phyloP scores from a whole-genome alignment of 192 early-diverging fungal genomes.

The Mortierella antarctica region DNA sequence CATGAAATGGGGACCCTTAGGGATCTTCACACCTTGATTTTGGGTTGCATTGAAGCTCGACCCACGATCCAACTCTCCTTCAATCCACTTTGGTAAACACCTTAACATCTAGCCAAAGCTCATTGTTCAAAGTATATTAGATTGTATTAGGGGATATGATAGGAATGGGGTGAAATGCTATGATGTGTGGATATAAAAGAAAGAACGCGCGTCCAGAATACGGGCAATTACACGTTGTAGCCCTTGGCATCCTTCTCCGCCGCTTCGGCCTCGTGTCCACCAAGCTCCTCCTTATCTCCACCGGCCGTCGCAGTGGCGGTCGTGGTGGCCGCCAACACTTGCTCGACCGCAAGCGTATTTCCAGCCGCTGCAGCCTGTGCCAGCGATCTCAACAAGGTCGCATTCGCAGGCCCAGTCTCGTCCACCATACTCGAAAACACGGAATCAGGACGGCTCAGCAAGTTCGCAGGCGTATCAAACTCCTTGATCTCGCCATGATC shows the following conservation, averaged over 20 bases:
- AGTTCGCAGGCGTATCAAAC: conserved; percentile 63
- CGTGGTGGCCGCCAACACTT: conserved; percentile 14
- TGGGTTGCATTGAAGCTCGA: too few species aligned
- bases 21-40: too few species aligned
- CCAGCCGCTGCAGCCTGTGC: conserved; percentile 54
- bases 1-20: too few species aligned
- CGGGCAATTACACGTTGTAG: conserved; percentile 12
- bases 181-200: background rate
- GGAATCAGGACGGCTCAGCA: conserved; percentile 57
- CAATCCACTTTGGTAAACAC: too few species aligned
- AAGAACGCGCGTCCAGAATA: background rate
- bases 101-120: too few species aligned
- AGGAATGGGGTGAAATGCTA: background rate
- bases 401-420: conserved; percentile 73
- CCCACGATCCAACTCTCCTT: too few species aligned
- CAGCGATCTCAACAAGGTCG: conserved; percentile 63
- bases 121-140: background rate
- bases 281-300: conserved; percentile 25
- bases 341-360: conserved; percentile 18
- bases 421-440: conserved; percentile 71
- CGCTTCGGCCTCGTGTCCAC: conserved; percentile 5
- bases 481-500: conserved; percentile 57
- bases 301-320: background rate
- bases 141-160: conserved; percentile 2
- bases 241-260: background rate